Evolutionary conservation across 805 yeast species (phyloP), one percentile per base, ranked within the genome.

Genomic region (Candida glaebosa): DNA sequence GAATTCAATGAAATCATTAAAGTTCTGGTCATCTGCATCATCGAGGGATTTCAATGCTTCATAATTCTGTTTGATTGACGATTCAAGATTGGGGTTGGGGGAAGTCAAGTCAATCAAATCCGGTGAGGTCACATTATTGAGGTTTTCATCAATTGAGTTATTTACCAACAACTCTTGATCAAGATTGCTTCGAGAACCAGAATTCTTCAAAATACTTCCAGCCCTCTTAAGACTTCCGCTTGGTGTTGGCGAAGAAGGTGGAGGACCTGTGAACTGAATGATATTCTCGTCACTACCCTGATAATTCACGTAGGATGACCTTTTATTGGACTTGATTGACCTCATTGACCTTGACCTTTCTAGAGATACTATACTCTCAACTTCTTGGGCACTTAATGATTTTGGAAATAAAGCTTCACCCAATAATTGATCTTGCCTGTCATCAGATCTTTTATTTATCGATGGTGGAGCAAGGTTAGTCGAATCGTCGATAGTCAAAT

Each of bases 361-460:
- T 34, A 86, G 55, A 5, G 84, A 75, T 2, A 83, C 82, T 43
- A 86, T 86, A 35, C 86, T 81, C 48, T 82, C 86, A 8, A 86
- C 85, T 53, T 86, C 95, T 39, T 75, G 78, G 0, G 76, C 69
- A 43, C 74, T 82, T 24, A 86, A 64, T 2, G 79, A 75, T 54
- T 81, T 84, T 0, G 95, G 95, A 57, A 86, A 86, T 18, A 85
- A 58, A 0, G 81, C 78, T 42, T 84, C 75, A 3, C 75, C 75
- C 5, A 64, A 49, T 8, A 67, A 47, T 32, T 55, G 63, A 25
- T 56, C 61, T 17, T 47, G 39, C 25, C 33, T 43, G 20, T 36
- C 19, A 18, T 34, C 18, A 24, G 25, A 10, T 33, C 6, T 15
- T 7, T 24, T 38, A 18, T 8, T 25, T 4, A 34, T 35, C 2